A percentile compares a stretch with the other conserved stretches of the same genome.
Evolutionary conservation across 495 filamentous ascomycete genomes (phyloP).

Genomic region (Polyplosphaeria fusca): DNA sequence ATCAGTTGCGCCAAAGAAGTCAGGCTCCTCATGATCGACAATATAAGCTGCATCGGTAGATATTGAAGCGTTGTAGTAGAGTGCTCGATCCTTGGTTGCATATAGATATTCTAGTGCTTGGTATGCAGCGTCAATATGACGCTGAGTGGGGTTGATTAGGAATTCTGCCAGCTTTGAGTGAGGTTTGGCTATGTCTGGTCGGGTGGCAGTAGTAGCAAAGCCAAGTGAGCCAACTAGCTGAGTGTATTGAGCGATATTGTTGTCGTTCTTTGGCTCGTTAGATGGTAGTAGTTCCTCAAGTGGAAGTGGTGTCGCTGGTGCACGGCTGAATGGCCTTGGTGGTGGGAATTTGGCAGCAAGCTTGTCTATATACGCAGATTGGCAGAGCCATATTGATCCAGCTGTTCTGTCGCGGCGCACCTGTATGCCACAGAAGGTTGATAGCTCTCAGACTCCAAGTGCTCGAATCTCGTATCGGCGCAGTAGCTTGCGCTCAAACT

Average conservation of each 20-base stretch:
- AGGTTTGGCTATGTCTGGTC: slow-evolving; percentile 12
- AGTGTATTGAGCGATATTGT: background rate
- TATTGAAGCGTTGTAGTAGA: background rate
- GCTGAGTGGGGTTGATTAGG: slow-evolving; percentile 1
- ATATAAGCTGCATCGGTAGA: background rate
- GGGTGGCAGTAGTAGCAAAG: slow-evolving; percentile 1
- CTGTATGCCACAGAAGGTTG: background rate
- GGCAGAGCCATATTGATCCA: background rate
- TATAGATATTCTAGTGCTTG: background rate
- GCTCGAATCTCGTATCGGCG: no score
- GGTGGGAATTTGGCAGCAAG: background rate
- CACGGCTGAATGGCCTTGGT: no score
- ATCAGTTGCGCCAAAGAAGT: slow-evolving; percentile 19
- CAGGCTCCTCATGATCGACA: background rate
- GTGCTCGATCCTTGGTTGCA: background rate
- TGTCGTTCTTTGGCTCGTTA: background rate
- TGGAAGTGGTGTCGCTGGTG: background rate
- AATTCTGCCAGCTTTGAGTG: slow-evolving; percentile 11
- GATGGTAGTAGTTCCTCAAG: background rate
- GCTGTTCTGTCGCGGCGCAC: background rate
- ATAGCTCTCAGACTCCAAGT: background rate
- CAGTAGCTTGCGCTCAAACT: no score
- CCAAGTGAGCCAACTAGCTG: background rate
- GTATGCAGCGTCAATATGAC: background rate
- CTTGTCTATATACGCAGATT: slow-evolving; percentile 11